Evolutionary conservation across 2,329 filamentous ascomycete genomes (phyloP).

Genomic region (Camptophora hylomeconis): DNA sequence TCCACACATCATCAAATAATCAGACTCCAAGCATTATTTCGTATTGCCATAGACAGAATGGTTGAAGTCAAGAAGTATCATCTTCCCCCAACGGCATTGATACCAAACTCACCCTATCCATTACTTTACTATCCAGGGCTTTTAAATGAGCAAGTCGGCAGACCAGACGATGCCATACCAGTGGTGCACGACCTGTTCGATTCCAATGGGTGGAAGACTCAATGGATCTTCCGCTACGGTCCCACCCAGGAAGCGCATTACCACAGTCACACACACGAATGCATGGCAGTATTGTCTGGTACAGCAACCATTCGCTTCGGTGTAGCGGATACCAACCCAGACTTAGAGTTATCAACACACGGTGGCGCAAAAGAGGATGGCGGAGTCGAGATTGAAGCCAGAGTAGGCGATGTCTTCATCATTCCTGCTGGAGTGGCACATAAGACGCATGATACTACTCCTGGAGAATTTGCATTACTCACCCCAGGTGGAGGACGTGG

Average conservation of each 20-base stretch:
- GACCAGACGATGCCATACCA: too few species aligned
- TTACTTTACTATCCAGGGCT: conserved; percentile 40
- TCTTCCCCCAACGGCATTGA: conserved; percentile 31
- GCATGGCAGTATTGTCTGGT: conserved; percentile 44
- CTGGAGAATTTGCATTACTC: conserved; percentile 28
- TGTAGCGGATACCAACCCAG: conserved; percentile 34
- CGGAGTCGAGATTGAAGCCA: conserved; percentile 36
- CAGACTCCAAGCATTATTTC: too few species aligned
- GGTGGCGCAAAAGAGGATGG: conserved; percentile 31
- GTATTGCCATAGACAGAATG: too few species aligned
- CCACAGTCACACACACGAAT: conserved; percentile 44
- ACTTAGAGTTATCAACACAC: conserved; percentile 28
- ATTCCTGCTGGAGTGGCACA: conserved; percentile 44
- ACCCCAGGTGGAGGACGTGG: conserved; percentile 31
- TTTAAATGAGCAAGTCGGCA: conserved; percentile 21
- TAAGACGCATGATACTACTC: conserved; percentile 36
- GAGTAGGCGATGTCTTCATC: conserved; percentile 45
- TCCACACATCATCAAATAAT: too few species aligned
- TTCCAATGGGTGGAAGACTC: conserved; percentile 38
- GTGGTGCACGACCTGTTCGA: conserved; percentile 33
- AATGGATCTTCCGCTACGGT: conserved; percentile 47
- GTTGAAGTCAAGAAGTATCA: conserved; percentile 22
- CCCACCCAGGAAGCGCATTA: conserved; percentile 43
- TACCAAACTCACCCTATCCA: conserved; percentile 40
- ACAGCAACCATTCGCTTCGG: conserved; percentile 42